Percentiles rank a stretch among this genome's conserved stretches.
Evolutionary conservation across 805 yeast genomes (phyloP).

Genomic region (Kodamaea jinghongensis): DNA sequence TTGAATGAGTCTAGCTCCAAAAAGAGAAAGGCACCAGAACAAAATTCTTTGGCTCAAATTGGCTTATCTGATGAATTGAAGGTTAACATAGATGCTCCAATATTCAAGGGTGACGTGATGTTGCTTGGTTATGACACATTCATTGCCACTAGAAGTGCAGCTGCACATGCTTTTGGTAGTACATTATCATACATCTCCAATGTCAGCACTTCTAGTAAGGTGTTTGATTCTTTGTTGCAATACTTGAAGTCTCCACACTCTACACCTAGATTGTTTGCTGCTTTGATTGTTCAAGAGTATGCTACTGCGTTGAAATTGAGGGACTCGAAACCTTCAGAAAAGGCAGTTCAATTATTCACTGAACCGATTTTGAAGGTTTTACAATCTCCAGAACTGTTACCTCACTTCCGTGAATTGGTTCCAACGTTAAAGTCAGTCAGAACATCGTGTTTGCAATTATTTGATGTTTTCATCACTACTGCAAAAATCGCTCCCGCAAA

Average conservation of each 20-base stretch:
- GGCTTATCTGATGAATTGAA: conserved; percentile 49
- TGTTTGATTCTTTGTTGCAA: conserved; percentile 36
- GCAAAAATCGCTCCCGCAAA: conserved; percentile 71
- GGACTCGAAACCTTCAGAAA: conserved; percentile 14
- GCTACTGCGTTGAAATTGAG: conserved; percentile 33
- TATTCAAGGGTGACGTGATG: conserved; percentile 86
- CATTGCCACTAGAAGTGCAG: conserved; percentile 69
- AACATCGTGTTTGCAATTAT: conserved; percentile 80
- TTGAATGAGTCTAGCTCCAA: conserved; percentile 33
- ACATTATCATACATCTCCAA: conserved; percentile 50
- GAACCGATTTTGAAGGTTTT: conserved; percentile 35
- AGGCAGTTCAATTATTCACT: conserved; percentile 21
- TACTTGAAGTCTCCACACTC: conserved; percentile 64
- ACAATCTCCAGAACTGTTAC: conserved; percentile 42
- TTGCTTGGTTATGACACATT: conserved; percentile 75
- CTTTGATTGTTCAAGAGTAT: conserved; percentile 71
- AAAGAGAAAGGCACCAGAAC: conserved; percentile 41
- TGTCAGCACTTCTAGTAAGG: conserved; percentile 34
- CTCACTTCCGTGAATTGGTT: conserved; percentile 75
- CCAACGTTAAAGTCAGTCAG: conserved; percentile 84
- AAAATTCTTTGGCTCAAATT: conserved; percentile 40
- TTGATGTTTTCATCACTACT: conserved; percentile 70
- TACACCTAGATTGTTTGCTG: conserved; percentile 72
- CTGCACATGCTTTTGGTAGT: conserved; percentile 73
- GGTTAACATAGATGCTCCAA: conserved; percentile 90